These are phyloP conservation scores for Penicillium sp. DNA, from an alignment of 2,329 filamentous ascomycete genomes.

Conservation along the genomic window DNA sequence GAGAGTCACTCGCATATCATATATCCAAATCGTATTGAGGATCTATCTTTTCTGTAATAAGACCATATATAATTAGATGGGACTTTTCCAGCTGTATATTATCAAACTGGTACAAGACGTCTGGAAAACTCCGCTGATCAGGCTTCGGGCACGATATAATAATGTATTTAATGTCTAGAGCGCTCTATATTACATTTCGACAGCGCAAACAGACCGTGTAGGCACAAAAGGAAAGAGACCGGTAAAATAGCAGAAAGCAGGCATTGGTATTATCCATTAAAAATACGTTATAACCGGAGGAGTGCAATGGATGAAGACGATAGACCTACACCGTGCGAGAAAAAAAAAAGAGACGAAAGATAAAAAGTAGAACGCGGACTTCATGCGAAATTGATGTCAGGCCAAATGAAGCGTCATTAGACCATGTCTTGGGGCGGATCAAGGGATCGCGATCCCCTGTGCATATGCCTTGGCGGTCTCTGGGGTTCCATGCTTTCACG, in stretches of 20 bases:
- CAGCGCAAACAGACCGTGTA: neutral
- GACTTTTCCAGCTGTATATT: too few species aligned
- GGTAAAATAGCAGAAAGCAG: neutral
- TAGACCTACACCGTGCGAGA: neutral
- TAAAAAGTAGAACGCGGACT: constrained; percentile 7
- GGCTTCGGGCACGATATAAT: too few species aligned
- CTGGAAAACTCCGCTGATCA: too few species aligned
- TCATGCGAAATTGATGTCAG: constrained; percentile 7
- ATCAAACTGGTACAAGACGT: too few species aligned
- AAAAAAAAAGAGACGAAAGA: neutral
- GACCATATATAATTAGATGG: too few species aligned
- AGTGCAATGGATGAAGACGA: neutral
- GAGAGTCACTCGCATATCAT: too few species aligned
- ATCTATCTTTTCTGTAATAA: too few species aligned
- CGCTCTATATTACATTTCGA: neutral
- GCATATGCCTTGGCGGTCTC: neutral
- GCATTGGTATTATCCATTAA: neutral
- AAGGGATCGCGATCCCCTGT: neutral
- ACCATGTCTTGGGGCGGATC: constrained; percentile 7
- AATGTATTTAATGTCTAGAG: too few species aligned
- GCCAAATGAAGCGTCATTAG: neutral
- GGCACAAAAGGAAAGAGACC: neutral
- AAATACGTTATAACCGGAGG: neutral
- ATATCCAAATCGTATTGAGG: too few species aligned
- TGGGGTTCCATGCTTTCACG: neutral